These are phyloP conservation scores for Mitragyna speciosa DNA, from an alignment of 257 asterid genomes.

Conservation along the genomic window DNA sequence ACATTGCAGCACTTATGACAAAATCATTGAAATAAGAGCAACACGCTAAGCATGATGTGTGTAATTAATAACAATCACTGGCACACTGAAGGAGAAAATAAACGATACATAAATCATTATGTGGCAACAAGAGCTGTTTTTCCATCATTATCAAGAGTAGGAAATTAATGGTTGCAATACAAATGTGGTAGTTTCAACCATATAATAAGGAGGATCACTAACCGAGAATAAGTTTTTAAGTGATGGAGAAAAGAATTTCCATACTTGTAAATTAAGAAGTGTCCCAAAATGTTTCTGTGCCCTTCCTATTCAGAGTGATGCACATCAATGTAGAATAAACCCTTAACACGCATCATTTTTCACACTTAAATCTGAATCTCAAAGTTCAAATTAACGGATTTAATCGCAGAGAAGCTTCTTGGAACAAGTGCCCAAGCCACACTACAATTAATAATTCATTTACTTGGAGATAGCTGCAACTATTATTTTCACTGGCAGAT, in stretches of 20 bases:
- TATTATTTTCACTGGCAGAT: neutral
- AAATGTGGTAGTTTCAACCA: neutral
- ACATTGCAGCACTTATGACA: conserved; percentile 12
- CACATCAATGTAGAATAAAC: neutral
- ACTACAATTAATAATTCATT: neutral
- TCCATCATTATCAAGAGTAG: conserved; percentile 8
- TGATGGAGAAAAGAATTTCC: neutral
- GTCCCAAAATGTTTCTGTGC: neutral
- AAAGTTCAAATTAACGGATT: neutral
- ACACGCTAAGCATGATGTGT: neutral
- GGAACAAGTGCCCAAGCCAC: neutral
- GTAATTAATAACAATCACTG: neutral
- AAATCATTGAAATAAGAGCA: conserved; percentile 21
- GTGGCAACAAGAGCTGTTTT: conserved; percentile 3
- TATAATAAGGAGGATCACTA: neutral
- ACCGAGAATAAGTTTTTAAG: neutral
- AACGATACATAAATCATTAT: conserved; percentile 1
- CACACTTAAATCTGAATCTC: too few species aligned
- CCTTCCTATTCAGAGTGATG: neutral
- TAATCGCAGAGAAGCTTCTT: neutral
- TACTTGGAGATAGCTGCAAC: neutral
- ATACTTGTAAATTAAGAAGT: neutral
- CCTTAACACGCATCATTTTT: neutral
- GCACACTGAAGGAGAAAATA: neutral
- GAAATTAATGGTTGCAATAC: too few species aligned